A percentile compares a stretch with the other conserved stretches of the same genome.
These are phyloP conservation scores for Stygiomarasmius scandens DNA, from an alignment of 1,284 basidiomycete genomes.

Conservation along the genomic window DNA sequence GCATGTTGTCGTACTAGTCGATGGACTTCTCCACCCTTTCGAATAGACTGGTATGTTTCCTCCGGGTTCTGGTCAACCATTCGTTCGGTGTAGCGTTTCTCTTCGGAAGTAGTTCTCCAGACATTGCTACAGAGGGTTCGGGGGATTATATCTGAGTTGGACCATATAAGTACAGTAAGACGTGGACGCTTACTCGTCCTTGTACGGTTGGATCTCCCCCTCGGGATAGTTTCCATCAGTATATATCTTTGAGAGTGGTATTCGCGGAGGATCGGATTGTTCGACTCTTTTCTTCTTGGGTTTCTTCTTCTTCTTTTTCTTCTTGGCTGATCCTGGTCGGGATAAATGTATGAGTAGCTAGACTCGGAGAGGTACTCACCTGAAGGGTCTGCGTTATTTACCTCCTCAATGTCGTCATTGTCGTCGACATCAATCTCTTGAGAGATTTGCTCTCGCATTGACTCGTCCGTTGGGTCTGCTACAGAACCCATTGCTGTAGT, in stretches of 20 bases:
- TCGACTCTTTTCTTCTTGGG: slow-evolving; percentile 79
- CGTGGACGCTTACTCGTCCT: slow-evolving; percentile 69
- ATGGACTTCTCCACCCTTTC: slow-evolving; percentile 92
- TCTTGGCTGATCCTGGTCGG: slow-evolving; percentile 53
- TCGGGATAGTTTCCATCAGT: slow-evolving; percentile 85
- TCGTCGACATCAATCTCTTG: not conserved
- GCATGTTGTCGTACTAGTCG: slow-evolving; percentile 88
- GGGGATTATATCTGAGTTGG: not conserved
- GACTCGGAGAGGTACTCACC: not conserved
- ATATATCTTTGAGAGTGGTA: slow-evolving; percentile 90
- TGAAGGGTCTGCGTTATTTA: not conserved
- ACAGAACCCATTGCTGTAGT: not conserved
- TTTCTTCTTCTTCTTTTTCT: slow-evolving; percentile 95
- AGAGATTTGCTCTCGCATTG: not conserved
- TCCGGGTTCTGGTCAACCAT: slow-evolving; percentile 78
- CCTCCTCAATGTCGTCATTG: not conserved
- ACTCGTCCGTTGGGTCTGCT: not conserved
- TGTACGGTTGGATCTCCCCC: slow-evolving; percentile 91
- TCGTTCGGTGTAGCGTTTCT: slow-evolving; percentile 84
- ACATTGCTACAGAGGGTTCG: slow-evolving; percentile 62
- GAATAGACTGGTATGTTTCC: slow-evolving; percentile 85
- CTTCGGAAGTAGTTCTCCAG: slow-evolving; percentile 88
- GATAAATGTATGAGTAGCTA: not conserved
- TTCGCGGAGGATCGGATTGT: slow-evolving; percentile 89
- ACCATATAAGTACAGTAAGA: not conserved